phyloP scores from a whole-genome alignment of 345 rosid genomes.

The Streptanthus diversifolius region DNA sequence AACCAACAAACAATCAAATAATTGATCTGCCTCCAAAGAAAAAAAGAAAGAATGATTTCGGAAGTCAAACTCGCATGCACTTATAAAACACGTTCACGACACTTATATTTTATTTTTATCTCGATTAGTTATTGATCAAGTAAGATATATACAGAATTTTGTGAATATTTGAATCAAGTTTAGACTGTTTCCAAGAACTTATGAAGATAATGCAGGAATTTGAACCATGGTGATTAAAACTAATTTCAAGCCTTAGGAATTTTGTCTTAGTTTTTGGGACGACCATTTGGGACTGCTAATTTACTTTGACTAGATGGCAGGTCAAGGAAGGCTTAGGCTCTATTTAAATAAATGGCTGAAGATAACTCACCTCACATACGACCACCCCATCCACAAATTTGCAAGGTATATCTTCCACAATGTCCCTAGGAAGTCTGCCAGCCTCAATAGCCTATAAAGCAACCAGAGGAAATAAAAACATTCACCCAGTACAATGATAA shows the following conservation, averaged over 20 bases:
- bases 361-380: slow-evolving; percentile 70
- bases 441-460: slow-evolving; percentile 76
- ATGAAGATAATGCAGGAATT: slow-evolving; percentile 6
- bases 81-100: background rate
- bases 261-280: background rate
- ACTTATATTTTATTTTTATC: background rate
- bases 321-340: background rate
- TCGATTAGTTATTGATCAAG: background rate
- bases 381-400: slow-evolving; percentile 70
- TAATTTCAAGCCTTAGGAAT: background rate
- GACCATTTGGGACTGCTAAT: slow-evolving; percentile 1
- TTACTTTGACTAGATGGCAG: slow-evolving; percentile 5
- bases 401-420: slow-evolving; percentile 71
- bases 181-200: slow-evolving; percentile 5
- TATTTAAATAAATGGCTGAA: background rate
- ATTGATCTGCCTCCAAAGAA: background rate
- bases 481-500: slow-evolving; percentile 2
- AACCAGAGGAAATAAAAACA: background rate
- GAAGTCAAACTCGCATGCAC: background rate
- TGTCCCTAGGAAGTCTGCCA: slow-evolving; percentile 82
- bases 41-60: background rate
- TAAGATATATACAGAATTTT: background rate
- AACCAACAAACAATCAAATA: slow-evolving; percentile 9
- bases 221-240: background rate
- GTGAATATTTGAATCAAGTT: background rate